Evolutionary conservation across 805 yeast genomes (phyloP), one percentile per base, ranked within the genome.

Genomic region (Candida awuae): DNA sequence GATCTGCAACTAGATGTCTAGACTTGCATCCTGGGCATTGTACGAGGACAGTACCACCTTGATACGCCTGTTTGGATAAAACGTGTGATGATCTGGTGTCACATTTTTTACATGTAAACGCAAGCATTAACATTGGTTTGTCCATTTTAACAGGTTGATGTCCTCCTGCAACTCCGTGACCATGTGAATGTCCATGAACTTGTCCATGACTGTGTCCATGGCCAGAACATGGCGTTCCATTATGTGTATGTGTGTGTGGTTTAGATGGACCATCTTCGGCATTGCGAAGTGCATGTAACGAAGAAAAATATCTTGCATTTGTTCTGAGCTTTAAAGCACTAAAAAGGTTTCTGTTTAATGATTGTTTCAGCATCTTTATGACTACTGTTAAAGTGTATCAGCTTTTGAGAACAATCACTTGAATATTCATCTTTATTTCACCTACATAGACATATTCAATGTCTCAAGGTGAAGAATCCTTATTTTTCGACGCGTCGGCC

Each of bases 61-160:
- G 75, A 56, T 90, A 90, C 0, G 96, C 88, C 61, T 90, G 97
- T 49, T 88, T 88, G 6, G 95, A 82, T 54, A 90, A 81, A n/a
- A 80, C 71, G 54, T 90, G 97, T 4, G 87, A 77, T 1, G 96
- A 86, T 40, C 97, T 66, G 3, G 82, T 74, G 33, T 75, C 70
- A 61, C 97, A 90, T 48, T 77, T 75, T 56, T 87, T 90, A 62
- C 97, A 90, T 0, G 96, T 90, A 63, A 90, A 88, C 0, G 95
- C 90, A 17, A 90, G 71, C 81, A 86, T 81, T 46, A 84, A 66
- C 58, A 80, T 75, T 2, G 94, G 95, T 45, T 80, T 76, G 38
- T 83, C 92, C 16, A 73, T 70, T 50, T 81, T 77, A 1, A 41
- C 18, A n/a, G 43, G 38, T 5, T 39, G 37, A 10, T 29, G 32